Percentiles rank a stretch among this genome's conserved stretches.
Evolutionary conservation across 148 eudicot species (phyloP).

Genomic region (Fagopyrum esculentum): DNA sequence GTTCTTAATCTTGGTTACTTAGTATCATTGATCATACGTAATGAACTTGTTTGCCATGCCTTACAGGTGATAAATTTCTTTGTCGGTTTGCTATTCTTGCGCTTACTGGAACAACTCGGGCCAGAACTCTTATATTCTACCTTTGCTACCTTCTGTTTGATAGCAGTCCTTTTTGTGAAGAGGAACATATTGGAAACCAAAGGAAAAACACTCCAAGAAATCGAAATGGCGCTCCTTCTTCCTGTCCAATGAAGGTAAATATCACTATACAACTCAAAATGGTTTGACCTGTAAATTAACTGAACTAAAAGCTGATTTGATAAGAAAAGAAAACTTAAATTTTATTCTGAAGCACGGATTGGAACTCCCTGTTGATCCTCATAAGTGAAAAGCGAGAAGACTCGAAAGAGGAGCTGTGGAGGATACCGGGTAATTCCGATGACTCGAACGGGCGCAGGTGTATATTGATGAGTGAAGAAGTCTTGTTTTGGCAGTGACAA

Average conservation of each 20-base stretch:
- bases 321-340: not conserved
- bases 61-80: conserved; percentile 75
- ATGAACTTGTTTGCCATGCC: conserved; percentile 12
- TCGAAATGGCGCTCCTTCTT: conserved; percentile 71
- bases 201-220: conserved; percentile 83
- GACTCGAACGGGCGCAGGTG: conserved; percentile 7
- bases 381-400: not conserved
- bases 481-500: not conserved
- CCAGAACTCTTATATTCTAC: conserved; percentile 52
- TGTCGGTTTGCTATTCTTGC: conserved; percentile 71
- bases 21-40: not conserved
- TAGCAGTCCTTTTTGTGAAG: conserved; percentile 56
- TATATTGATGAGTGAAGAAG: not conserved
- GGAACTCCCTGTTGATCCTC: not conserved
- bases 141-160: conserved; percentile 62
- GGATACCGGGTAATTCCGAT: conserved; percentile 3
- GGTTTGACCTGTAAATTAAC: not conserved
- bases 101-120: conserved; percentile 68
- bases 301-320: not conserved
- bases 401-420: conserved; percentile 1
- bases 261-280: not conserved
- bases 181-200: conserved; percentile 78
- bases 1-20: not conserved
- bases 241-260: conserved; percentile 41
- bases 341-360: not conserved